Conservation (phyloP, 169 alveolate genomes). For the Eimeria sp. region DNA sequence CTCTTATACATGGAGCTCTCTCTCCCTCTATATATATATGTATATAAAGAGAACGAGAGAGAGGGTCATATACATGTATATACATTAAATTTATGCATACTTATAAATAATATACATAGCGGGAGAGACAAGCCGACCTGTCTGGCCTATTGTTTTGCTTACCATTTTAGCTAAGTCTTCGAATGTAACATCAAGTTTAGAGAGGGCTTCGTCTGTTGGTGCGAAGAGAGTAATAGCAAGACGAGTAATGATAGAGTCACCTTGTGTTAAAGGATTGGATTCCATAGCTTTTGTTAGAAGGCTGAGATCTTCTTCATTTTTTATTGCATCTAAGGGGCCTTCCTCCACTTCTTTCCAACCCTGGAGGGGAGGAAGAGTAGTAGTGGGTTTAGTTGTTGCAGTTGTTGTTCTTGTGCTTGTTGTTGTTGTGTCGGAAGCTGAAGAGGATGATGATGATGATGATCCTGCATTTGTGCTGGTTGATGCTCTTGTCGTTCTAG, state of each 20-base stretch:
- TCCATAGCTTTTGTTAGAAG: slow-evolving; percentile 19
- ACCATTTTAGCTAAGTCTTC: slow-evolving; percentile 48
- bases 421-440: too few species aligned
- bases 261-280: slow-evolving; percentile 33
- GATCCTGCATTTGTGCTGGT: neutral
- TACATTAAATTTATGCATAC: too few species aligned
- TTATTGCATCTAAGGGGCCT: slow-evolving; percentile 36
- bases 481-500: neutral
- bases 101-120: too few species aligned
- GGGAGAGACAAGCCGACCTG: too few species aligned
- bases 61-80: too few species aligned
- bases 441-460: too few species aligned
- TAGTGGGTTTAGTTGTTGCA: neutral
- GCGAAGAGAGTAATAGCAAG: slow-evolving; percentile 65
- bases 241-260: slow-evolving; percentile 41
- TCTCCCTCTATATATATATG: too few species aligned
- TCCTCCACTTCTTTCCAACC: slow-evolving; percentile 43
- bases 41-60: too few species aligned
- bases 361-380: slow-evolving; percentile 19
- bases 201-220: slow-evolving; percentile 30
- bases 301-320: slow-evolving; percentile 47
- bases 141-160: neutral
- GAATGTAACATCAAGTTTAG: neutral
- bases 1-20: too few species aligned
- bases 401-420: neutral